A percentile compares a stretch with the other conserved stretches of the same genome.
Evolutionary conservation across 2,329 filamentous ascomycete species (phyloP).

Genomic region (Neofusicoccum laricinum): DNA sequence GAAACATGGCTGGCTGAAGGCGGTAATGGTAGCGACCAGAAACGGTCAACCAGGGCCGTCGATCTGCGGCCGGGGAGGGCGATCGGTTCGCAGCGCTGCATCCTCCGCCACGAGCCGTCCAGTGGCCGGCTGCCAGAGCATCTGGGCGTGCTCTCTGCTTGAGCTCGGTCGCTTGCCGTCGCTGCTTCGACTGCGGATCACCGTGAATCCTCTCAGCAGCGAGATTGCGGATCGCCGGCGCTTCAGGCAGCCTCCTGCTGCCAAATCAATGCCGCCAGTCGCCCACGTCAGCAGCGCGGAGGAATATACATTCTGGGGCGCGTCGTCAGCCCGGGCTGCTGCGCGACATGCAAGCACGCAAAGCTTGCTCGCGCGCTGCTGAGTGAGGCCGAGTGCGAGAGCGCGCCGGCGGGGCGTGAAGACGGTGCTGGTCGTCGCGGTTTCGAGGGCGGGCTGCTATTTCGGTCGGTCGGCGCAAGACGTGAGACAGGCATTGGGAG

Average conservation of each 20-base stretch:
- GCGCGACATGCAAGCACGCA: constrained; percentile 4
- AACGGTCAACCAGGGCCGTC: neutral
- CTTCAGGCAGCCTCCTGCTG: constrained; percentile 8
- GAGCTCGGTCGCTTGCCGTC: neutral
- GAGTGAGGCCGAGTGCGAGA: neutral
- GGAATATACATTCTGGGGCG: constrained; percentile 2
- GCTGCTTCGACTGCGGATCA: neutral
- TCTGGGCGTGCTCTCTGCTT: neutral
- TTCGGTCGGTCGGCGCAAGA: constrained; percentile 5
- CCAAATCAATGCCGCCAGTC: neutral
- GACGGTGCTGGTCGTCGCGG: neutral
- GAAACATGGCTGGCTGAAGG: constrained; percentile 12
- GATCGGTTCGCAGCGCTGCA: neutral
- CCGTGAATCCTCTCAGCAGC: neutral
- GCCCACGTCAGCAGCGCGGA: constrained; percentile 15
- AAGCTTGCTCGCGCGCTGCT: neutral
- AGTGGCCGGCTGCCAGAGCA: neutral
- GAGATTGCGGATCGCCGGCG: neutral
- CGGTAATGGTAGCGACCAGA: constrained; percentile 11
- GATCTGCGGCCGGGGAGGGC: constrained; percentile 5
- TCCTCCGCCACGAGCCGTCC: neutral
- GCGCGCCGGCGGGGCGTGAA: neutral
- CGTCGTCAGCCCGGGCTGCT: constrained; percentile 12
- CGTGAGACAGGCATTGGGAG: constrained; percentile 6
- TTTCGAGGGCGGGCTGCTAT: constrained; percentile 5